phyloP scores from a whole-genome alignment of 148 eudicot species.

The Persicaria tinctoria region DNA sequence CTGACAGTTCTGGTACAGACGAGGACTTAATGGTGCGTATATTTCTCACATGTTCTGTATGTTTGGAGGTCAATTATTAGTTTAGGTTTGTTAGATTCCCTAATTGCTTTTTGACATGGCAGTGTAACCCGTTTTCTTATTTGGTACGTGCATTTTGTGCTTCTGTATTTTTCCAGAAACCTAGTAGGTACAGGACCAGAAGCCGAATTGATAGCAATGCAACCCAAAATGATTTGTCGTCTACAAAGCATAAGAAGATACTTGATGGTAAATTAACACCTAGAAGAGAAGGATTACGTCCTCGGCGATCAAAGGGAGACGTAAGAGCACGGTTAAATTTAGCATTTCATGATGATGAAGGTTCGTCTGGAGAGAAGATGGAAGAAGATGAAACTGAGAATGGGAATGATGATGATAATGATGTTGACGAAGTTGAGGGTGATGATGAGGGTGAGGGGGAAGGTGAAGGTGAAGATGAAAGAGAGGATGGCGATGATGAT shows the following conservation, averaged over 20 bases:
- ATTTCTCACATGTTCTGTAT: conserved; percentile 13
- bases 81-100: conserved; percentile 12
- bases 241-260: conserved; percentile 43
- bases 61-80: conserved; percentile 7
- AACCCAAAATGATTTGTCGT: conserved; percentile 41
- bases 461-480: conserved; percentile 47
- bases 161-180: conserved; percentile 39
- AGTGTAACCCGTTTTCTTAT: conserved; percentile 9
- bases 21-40: conserved; percentile 83
- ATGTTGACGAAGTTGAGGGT: conserved; percentile 41
- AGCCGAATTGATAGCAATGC: conserved; percentile 41
- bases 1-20: conserved; percentile 89
- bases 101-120: conserved; percentile 15
- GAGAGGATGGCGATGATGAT: conserved; percentile 71
- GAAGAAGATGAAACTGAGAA: conserved; percentile 61
- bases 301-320: conserved; percentile 59
- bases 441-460: conserved; percentile 54
- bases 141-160: conserved; percentile 16
- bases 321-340: conserved; percentile 27
- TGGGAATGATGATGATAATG: conserved; percentile 62
- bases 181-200: conserved; percentile 56
- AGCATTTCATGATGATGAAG: conserved; percentile 66
- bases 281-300: conserved; percentile 81
- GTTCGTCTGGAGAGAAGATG: conserved; percentile 60
- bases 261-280: conserved; percentile 36